A percentile compares a stretch with the other conserved stretches of the same genome.
Conservation (phyloP, 2,329 filamentous ascomycete species). For the Cladosporium sp. region DNA sequence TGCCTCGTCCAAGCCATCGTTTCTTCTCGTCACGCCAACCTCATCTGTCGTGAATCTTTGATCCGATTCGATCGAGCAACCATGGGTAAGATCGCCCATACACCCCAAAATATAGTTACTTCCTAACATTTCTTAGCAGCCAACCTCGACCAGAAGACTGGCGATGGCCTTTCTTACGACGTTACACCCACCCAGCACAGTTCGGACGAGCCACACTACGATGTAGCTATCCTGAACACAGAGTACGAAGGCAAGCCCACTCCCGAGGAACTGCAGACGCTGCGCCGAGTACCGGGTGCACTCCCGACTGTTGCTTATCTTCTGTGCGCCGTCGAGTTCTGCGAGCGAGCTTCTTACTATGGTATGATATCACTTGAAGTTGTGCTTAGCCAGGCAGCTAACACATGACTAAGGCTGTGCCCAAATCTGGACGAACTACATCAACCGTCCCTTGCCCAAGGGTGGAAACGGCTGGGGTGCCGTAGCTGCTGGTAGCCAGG, state of each 20-base stretch:
- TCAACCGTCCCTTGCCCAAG: slow-evolving; percentile 58
- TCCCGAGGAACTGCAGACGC: slow-evolving; percentile 44
- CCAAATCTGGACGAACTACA: slow-evolving; percentile 54
- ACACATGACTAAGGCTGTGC: slow-evolving; percentile 41
- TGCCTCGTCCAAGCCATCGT: background rate
- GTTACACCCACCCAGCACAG: background rate
- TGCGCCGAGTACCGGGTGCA: slow-evolving; percentile 51
- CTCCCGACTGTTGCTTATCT: slow-evolving; percentile 55
- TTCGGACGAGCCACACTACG: background rate
- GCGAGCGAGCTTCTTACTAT: slow-evolving; percentile 61
- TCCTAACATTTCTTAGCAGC: background rate
- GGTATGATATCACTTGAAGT: slow-evolving; percentile 34
- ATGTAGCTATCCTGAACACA: slow-evolving; percentile 9
- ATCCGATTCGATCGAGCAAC: background rate
- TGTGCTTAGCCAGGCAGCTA: background rate
- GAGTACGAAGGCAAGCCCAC: slow-evolving; percentile 38
- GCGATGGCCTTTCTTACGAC: background rate
- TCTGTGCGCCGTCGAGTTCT: slow-evolving; percentile 60
- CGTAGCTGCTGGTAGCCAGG: slow-evolving; percentile 29
- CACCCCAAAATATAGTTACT: too few species aligned
- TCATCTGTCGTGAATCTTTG: background rate
- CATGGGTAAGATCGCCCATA: background rate
- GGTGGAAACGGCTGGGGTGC: slow-evolving; percentile 37
- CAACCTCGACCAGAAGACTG: background rate
- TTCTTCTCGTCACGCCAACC: background rate